These are phyloP conservation scores for Aspergillus sp. DNA, from an alignment of 2,329 filamentous ascomycete species.

Conservation along the genomic window DNA sequence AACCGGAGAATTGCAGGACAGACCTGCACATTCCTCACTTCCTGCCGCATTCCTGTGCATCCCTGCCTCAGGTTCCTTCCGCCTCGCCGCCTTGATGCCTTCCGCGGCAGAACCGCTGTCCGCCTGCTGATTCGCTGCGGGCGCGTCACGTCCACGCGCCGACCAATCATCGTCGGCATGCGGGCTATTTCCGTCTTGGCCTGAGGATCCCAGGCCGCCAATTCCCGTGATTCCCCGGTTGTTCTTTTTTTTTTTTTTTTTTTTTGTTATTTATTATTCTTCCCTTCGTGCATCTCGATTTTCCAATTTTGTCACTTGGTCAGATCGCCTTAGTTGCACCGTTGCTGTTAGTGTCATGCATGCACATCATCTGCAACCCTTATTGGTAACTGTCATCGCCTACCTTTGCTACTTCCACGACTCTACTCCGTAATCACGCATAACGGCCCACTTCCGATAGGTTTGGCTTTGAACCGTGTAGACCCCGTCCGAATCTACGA, in stretches of 20 bases:
- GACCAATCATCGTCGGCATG: not conserved
- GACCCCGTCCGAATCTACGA: not conserved
- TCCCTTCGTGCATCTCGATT: too few species aligned
- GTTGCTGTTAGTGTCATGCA: not conserved
- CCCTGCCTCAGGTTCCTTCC: not conserved
- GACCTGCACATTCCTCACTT: not conserved
- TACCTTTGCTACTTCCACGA: not conserved
- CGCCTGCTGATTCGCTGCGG: not conserved
- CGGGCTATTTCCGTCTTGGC: not conserved
- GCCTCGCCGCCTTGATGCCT: not conserved
- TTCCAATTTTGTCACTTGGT: not conserved
- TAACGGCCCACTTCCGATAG: not conserved
- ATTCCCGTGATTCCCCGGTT: too few species aligned
- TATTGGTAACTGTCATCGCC: not conserved
- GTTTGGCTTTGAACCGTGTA: not conserved
- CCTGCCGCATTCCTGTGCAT: not conserved
- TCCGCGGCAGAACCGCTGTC: not conserved
- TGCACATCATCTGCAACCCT: not conserved
- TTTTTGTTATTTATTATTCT: too few species aligned
- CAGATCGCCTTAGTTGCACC: not conserved
- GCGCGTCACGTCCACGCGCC: not conserved
- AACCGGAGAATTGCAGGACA: too few species aligned
- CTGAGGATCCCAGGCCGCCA: not conserved
- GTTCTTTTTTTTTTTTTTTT: too few species aligned
- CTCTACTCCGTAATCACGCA: not conserved